Evolutionary conservation across 345 rosid species (phyloP).

Genomic region (Rhodamnia rubescens): DNA sequence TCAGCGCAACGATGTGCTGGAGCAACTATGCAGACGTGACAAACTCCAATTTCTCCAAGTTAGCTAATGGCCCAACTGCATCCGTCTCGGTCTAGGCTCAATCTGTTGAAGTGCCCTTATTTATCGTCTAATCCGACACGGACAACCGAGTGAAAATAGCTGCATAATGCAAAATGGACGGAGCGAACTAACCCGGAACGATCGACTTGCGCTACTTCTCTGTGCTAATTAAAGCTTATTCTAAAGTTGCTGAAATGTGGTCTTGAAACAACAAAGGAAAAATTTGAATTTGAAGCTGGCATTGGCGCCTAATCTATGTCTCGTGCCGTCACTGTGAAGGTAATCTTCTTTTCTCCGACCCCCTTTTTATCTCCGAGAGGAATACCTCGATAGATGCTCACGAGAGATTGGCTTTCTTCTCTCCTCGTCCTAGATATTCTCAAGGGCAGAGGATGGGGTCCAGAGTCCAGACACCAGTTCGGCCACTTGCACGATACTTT

Average conservation of each 20-base stretch:
- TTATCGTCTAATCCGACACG: neutral
- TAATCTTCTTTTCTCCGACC: neutral
- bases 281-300: neutral
- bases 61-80: neutral
- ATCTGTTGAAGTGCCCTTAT: neutral
- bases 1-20: neutral
- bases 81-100: neutral
- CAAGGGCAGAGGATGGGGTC: neutral
- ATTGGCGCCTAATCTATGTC: neutral
- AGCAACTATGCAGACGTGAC: neutral
- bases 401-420: neutral
- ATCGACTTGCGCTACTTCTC: neutral
- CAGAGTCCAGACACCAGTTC: neutral
- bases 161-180: neutral
- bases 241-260: neutral
- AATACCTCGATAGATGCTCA: neutral
- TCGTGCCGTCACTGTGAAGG: neutral
- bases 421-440: neutral
- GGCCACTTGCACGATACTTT: neutral
- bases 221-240: neutral
- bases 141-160: neutral
- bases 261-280: neutral
- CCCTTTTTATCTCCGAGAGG: neutral
- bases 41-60: neutral
- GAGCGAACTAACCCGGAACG: neutral